Evolutionary conservation across 352 stramenopile genomes (phyloP).

Genomic region (Pythium insidiosum): DNA sequence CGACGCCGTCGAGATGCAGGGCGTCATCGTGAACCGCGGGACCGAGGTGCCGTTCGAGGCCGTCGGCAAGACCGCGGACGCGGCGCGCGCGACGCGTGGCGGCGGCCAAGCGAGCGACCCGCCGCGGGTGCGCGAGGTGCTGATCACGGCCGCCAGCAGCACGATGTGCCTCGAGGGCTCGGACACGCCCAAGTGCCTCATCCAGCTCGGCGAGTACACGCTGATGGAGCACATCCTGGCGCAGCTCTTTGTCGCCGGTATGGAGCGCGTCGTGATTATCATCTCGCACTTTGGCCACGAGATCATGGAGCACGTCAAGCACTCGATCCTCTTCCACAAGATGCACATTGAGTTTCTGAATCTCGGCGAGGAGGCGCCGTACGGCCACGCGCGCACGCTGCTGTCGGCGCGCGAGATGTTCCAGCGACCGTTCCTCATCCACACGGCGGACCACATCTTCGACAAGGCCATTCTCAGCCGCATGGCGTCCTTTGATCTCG

Average conservation of each 20-base stretch:
- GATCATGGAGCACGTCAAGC: conserved; percentile 75
- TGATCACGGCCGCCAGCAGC: conserved; percentile 72
- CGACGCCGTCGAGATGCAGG: conserved; percentile 74
- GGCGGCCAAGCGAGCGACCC: conserved; percentile 3
- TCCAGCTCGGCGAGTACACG: conserved; percentile 67
- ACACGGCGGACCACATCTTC: conserved; percentile 83
- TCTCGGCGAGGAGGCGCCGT: conserved; percentile 66
- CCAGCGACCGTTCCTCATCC: conserved; percentile 73
- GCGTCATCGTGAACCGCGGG: conserved; percentile 66
- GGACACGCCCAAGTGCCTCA: conserved; percentile 74
- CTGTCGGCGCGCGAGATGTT: conserved; percentile 77
- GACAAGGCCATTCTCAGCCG: conserved; percentile 63
- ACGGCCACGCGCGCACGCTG: conserved; percentile 65
- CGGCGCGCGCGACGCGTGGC: neutral
- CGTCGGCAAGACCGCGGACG: conserved; percentile 36
- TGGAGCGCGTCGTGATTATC: conserved; percentile 80
- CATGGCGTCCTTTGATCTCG: conserved; percentile 62
- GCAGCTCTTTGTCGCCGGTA: conserved; percentile 73
- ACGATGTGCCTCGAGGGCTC: conserved; percentile 74
- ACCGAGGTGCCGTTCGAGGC: conserved; percentile 76
- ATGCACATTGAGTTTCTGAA: conserved; percentile 82
- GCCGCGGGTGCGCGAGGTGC: conserved; percentile 52
- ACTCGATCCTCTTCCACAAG: conserved; percentile 64
- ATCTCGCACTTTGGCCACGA: conserved; percentile 76
- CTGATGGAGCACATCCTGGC: conserved; percentile 77